Evolutionary conservation across 331 rosid species (phyloP).

Genomic region (Stylosanthes scabra): DNA sequence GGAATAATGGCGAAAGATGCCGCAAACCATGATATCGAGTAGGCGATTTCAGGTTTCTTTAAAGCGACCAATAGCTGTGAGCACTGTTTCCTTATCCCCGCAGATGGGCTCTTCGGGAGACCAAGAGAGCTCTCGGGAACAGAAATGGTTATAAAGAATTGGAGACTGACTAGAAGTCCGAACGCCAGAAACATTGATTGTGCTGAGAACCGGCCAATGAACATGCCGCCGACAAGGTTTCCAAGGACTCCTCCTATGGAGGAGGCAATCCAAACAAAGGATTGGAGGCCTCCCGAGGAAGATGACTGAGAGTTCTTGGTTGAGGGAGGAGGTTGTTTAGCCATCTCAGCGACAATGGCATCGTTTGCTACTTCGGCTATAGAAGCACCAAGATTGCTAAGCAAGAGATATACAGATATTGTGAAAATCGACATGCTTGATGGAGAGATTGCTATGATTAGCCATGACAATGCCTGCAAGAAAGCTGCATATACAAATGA

Average conservation of each 20-base stretch:
- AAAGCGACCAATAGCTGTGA: constrained; percentile 59
- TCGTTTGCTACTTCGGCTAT: constrained; percentile 96
- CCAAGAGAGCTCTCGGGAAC: constrained; percentile 69
- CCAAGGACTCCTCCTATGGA: constrained; percentile 91
- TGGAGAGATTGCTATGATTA: constrained; percentile 71
- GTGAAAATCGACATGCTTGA: constrained; percentile 63
- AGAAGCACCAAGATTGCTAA: constrained; percentile 91
- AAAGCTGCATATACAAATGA: constrained; percentile 66
- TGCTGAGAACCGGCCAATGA: constrained; percentile 58
- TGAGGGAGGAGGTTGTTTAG: constrained; percentile 61
- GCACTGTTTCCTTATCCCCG: constrained; percentile 71
- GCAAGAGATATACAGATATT: constrained; percentile 72
- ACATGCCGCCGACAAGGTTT: constrained; percentile 76
- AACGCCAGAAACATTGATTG: constrained; percentile 68
- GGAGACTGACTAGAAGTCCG: constrained; percentile 69
- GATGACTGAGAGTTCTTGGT: constrained; percentile 49
- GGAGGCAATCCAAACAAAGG: constrained; percentile 92
- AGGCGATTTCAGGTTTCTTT: constrained; percentile 67
- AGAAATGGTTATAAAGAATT: constrained; percentile 62
- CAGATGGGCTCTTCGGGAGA: constrained; percentile 58
- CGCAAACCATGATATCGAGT: constrained; percentile 82
- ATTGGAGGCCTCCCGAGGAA: constrained; percentile 78
- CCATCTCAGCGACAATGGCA: constrained; percentile 90
- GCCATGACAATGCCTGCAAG: constrained; percentile 92
- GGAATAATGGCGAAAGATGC: constrained; percentile 84